These are phyloP conservation scores for Flammula alnicola DNA, from an alignment of 1,284 basidiomycete genomes.

Conservation along the genomic window DNA sequence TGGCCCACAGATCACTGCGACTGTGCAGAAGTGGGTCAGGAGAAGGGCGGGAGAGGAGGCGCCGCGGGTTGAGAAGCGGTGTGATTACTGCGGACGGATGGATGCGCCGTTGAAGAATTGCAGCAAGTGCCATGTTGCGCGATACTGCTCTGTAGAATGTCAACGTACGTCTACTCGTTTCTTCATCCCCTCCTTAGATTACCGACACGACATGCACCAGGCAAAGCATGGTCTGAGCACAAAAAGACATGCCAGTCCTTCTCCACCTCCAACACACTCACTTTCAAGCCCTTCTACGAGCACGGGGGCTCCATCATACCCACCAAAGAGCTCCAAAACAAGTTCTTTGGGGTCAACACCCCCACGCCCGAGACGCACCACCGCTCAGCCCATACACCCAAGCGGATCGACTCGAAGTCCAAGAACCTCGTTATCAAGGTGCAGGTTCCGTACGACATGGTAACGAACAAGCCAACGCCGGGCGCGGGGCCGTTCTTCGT, in stretches of 20 bases:
- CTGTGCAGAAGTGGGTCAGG: constrained; percentile 51
- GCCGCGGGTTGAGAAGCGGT: constrained; percentile 45
- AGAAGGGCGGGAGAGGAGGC: constrained; percentile 47
- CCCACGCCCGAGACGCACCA: constrained; percentile 27
- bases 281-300: constrained; percentile 48
- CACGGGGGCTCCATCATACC: no score
- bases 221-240: constrained; percentile 51
- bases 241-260: constrained; percentile 53
- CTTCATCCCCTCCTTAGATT: background rate
- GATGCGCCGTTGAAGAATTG: constrained; percentile 45
- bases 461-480: no score
- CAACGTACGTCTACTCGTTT: constrained; percentile 47
- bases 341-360: constrained; percentile 36
- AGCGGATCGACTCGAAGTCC: constrained; percentile 19
- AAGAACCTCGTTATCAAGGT: constrained; percentile 59
- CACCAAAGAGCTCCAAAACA: no score
- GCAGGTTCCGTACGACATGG: constrained; percentile 43
- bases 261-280: constrained; percentile 43
- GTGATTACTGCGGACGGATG: constrained; percentile 41
- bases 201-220: constrained; percentile 30
- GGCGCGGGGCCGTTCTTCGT: no score
- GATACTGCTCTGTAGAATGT: constrained; percentile 58
- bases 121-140: constrained; percentile 43
- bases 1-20: constrained; percentile 52
- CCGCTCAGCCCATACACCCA: constrained; percentile 33